phyloP scores from a whole-genome alignment of 2,329 filamentous ascomycete genomes.

The Neofusicoccum cordaticola region DNA sequence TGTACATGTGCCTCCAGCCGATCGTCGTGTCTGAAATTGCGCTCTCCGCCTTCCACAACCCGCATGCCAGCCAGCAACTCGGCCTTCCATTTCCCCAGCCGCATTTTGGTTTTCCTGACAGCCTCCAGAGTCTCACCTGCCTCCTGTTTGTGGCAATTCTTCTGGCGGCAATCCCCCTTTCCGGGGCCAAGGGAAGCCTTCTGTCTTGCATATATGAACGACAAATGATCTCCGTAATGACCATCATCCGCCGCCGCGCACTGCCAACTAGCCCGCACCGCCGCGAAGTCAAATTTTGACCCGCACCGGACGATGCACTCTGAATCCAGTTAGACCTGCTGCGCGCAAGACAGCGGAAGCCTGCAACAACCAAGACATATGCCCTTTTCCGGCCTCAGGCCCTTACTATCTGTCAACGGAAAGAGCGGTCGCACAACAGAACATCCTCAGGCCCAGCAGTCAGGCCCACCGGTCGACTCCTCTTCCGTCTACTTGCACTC shows the following conservation, averaged over 20 bases:
- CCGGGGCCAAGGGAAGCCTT: not conserved
- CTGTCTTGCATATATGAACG: constrained; percentile 13
- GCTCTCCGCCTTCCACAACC: not conserved
- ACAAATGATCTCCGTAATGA: constrained; percentile 10
- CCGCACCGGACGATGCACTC: not conserved
- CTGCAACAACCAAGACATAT: constrained; percentile 1
- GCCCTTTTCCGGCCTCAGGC: not conserved
- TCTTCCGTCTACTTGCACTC: not conserved
- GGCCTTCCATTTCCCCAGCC: not conserved
- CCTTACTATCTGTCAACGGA: not conserved
- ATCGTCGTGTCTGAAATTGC: constrained; percentile 1
- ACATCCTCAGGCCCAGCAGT: not conserved
- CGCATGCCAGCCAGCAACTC: not conserved
- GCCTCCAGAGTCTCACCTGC: not conserved
- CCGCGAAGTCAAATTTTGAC: not conserved
- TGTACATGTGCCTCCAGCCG: not conserved
- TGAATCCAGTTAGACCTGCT: not conserved
- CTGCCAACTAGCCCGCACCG: not conserved
- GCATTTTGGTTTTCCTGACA: not conserved
- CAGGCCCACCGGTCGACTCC: not conserved
- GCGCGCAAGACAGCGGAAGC: not conserved
- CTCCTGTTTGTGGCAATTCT: not conserved
- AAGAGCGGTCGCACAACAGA: not conserved
- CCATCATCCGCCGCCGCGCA: not conserved
- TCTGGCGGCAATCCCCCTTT: not conserved